A percentile compares a stretch with the other conserved stretches of the same genome.
Evolutionary conservation across 768 basidiomycete species (phyloP).

Genomic region (Suillus sp.): DNA sequence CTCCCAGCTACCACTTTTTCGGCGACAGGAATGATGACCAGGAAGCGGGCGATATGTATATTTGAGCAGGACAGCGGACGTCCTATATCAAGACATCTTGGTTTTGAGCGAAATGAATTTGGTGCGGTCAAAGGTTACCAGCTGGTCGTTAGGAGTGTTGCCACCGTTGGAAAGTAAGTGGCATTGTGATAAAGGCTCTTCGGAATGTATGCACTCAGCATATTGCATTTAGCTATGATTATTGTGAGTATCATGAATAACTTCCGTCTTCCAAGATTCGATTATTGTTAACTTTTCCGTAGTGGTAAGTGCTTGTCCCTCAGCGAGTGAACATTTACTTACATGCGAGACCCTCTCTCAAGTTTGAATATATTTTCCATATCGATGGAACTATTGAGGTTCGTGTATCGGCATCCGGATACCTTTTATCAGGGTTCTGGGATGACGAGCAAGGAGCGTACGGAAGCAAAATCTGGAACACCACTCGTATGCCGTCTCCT

Average conservation of each 20-base stretch:
- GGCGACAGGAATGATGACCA: constrained; percentile 42
- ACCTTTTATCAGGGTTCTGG: constrained; percentile 67
- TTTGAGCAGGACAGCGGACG: constrained; percentile 63
- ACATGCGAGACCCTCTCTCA: not conserved
- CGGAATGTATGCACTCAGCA: not conserved
- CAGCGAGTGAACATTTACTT: not conserved
- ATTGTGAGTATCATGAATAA: constrained; percentile 39
- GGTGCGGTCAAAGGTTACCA: constrained; percentile 64
- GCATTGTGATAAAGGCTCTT: not conserved
- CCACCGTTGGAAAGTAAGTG: constrained; percentile 66
- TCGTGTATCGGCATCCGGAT: constrained; percentile 65
- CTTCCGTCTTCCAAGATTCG: constrained; percentile 5
- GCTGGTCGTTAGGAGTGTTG: constrained; percentile 55
- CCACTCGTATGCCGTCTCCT: constrained; percentile 44
- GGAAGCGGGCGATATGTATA: constrained; percentile 59
- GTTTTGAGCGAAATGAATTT: constrained; percentile 54
- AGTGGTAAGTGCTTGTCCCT: constrained; percentile 33
- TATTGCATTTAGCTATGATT: constrained; percentile 47
- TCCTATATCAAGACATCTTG: constrained; percentile 60
- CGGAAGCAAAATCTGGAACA: constrained; percentile 58
- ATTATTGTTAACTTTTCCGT: not conserved
- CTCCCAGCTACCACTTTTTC: constrained; percentile 58
- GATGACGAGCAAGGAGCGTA: constrained; percentile 49
- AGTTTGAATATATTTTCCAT: constrained; percentile 70
- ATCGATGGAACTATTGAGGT: constrained; percentile 71